A percentile compares a stretch with the other conserved stretches of the same genome.
Evolutionary conservation across 768 basidiomycete genomes (phyloP).

Genomic region (Boletus coccyginus): DNA sequence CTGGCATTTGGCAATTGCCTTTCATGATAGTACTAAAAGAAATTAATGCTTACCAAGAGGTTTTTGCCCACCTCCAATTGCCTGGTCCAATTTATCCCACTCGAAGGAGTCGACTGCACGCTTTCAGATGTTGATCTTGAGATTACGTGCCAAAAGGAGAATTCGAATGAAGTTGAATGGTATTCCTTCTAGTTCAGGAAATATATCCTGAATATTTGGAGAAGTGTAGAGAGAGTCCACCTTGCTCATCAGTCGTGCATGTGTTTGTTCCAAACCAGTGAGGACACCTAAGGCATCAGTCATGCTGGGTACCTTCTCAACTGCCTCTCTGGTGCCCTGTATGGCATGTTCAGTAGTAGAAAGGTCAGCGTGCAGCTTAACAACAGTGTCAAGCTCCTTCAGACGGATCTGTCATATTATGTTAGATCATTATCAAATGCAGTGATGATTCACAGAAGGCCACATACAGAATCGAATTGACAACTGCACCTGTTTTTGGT

Average conservation of each 20-base stretch:
- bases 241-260: not conserved
- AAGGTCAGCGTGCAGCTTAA: not conserved
- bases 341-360: not conserved
- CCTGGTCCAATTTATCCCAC: conserved; percentile 2
- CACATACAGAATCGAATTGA: not conserved
- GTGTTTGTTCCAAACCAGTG: not conserved
- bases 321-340: not conserved
- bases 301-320: not conserved
- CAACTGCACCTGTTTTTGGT: not conserved
- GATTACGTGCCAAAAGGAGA: not conserved
- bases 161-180: not conserved
- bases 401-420: not conserved
- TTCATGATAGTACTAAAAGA: not conserved
- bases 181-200: not conserved
- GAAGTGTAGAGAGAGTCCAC: conserved; percentile 7
- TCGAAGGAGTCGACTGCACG: not conserved
- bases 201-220: not conserved
- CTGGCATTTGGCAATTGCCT: not conserved
- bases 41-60: not conserved
- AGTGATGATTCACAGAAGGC: no score
- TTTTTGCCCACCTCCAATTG: not conserved
- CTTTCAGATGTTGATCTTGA: conserved; percentile 1
- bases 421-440: not conserved
- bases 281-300: not conserved
- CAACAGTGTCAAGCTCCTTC: not conserved